Evolutionary conservation across 306 rosid genomes (phyloP).

Genomic region (Sophora flavescens): DNA sequence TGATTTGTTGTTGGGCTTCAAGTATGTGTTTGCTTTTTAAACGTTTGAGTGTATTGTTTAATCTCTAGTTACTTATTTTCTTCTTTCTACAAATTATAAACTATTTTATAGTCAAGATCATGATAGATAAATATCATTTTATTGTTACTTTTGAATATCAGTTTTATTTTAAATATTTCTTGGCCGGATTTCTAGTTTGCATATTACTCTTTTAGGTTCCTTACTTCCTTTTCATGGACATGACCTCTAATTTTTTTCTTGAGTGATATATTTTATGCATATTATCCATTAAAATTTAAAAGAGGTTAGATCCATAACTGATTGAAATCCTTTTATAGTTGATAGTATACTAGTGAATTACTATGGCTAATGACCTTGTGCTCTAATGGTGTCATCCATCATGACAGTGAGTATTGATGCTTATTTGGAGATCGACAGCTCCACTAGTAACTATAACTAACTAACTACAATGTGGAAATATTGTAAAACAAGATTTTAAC

Average conservation of each 20-base stretch:
- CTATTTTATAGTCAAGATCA: neutral
- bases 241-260: too few species aligned
- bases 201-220: too few species aligned
- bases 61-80: neutral
- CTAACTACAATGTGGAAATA: neutral
- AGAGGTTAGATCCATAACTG: too few species aligned
- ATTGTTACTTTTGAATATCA: too few species aligned
- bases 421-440: neutral
- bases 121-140: too few species aligned
- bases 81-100: too few species aligned
- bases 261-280: too few species aligned
- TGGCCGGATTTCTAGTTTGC: neutral
- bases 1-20: neutral
- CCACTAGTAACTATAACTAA: conserved; percentile 27
- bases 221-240: too few species aligned
- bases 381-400: neutral
- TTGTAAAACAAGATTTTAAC: conserved; percentile 7
- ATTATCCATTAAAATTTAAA: too few species aligned
- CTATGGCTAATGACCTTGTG: neutral
- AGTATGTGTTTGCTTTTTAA: neutral
- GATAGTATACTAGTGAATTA: neutral
- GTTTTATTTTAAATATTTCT: neutral
- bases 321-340: too few species aligned
- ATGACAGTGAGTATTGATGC: neutral
- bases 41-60: neutral